These are phyloP conservation scores for Carpinus viminea DNA, from an alignment of 306 rosid genomes.

Conservation along the genomic window DNA sequence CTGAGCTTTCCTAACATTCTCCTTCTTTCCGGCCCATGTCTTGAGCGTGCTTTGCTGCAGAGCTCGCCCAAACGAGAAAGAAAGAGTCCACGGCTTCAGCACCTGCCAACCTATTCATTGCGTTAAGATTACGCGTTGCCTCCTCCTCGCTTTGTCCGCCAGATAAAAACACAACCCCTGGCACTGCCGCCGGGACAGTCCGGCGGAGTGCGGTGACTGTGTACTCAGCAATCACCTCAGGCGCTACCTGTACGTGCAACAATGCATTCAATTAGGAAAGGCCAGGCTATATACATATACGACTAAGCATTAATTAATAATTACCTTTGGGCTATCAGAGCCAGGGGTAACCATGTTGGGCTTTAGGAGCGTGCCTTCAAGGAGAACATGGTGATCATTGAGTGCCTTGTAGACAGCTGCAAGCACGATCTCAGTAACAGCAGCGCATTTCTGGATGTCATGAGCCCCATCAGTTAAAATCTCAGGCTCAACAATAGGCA, in stretches of 20 bases:
- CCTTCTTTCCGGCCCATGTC: conserved; percentile 84
- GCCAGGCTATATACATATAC: too few species aligned
- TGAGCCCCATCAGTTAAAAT: conserved; percentile 81
- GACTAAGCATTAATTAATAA: background rate
- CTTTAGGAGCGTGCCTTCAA: conserved; percentile 89
- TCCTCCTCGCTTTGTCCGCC: conserved; percentile 96
- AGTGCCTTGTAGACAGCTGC: conserved; percentile 88
- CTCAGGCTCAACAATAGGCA: conserved; percentile 95
- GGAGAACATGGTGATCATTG: conserved; percentile 88
- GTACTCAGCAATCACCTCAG: conserved; percentile 70
- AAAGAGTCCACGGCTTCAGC: conserved; percentile 88
- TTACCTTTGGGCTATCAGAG: conserved; percentile 80
- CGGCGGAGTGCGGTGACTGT: conserved; percentile 75
- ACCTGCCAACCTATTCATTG: conserved; percentile 68
- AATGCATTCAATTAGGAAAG: background rate
- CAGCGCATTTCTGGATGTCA: conserved; percentile 72
- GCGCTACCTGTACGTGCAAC: conserved; percentile 48
- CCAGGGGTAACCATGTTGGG: conserved; percentile 97
- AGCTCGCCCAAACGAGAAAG: conserved; percentile 96
- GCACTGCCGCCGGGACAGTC: conserved; percentile 88
- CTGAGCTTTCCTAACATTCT: conserved; percentile 77
- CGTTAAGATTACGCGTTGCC: conserved; percentile 78
- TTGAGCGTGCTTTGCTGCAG: conserved; percentile 89
- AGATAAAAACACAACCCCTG: conserved; percentile 78
- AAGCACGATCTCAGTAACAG: conserved; percentile 72